Evolutionary conservation across 495 filamentous ascomycete genomes (phyloP).

Genomic region (Aspergillus avenaceus): DNA sequence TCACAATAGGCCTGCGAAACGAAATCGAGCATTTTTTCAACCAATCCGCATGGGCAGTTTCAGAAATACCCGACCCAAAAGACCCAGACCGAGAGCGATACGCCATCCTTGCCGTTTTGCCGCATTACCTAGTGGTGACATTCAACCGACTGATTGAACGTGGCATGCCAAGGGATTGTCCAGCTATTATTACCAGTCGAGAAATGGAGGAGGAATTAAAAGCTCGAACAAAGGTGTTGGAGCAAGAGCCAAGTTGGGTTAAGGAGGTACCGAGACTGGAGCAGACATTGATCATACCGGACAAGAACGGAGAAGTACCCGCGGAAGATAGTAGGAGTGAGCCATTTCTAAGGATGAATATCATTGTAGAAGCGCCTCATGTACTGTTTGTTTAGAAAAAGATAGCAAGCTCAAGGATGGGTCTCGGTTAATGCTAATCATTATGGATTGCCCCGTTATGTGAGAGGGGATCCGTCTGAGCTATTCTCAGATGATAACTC

Average conservation of each 20-base stretch:
- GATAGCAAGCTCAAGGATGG: not conserved
- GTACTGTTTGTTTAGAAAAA: constrained; percentile 8
- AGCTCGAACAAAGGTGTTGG: constrained; percentile 5
- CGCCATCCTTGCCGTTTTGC: constrained; percentile 18
- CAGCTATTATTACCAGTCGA: constrained; percentile 10
- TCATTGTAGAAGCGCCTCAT: constrained; percentile 7
- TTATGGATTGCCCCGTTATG: not conserved
- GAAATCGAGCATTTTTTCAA: constrained; percentile 23
- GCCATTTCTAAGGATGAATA: constrained; percentile 3
- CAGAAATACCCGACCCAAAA: constrained; percentile 20
- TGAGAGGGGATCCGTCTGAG: not conserved
- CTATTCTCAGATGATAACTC: not conserved
- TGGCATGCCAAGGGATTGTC: constrained; percentile 16
- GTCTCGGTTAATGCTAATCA: not conserved
- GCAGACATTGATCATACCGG: constrained; percentile 11
- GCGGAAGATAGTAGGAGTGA: not conserved
- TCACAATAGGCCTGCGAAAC: constrained; percentile 15
- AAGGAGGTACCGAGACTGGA: constrained; percentile 11
- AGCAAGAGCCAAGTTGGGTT: constrained; percentile 15
- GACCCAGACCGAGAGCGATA: constrained; percentile 23
- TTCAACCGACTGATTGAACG: constrained; percentile 21
- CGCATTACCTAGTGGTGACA: constrained; percentile 15
- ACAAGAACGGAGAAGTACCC: not conserved
- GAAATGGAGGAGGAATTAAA: constrained; percentile 10
- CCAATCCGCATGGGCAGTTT: constrained; percentile 14